Evolutionary conservation across 2,329 filamentous ascomycete species (phyloP), one percentile per base, ranked within the genome.

Genomic region (Didymella lethalis): DNA sequence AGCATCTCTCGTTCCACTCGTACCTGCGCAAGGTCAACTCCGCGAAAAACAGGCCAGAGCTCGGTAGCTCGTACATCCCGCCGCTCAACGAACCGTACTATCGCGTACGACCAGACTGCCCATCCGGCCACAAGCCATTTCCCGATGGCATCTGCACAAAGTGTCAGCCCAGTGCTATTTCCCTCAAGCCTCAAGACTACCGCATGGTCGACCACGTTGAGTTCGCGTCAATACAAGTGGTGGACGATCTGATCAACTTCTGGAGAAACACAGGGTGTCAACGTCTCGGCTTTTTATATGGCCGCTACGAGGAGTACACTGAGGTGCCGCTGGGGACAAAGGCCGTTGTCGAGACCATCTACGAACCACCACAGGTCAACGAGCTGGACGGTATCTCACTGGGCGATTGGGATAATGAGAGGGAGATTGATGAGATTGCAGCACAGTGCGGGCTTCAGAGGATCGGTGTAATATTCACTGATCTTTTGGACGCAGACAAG

Each of bases 181-280:
- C 92, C 11, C 81, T 99, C 52, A 93, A 98, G 74, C 92, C 93
- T 5, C 95, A 99, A 77, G 85, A 90, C 20, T 99, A 94, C 77
- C 92, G 95, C 50, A 97, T 95, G 91, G 93, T 99, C 3, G 95
- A 99, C 71, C 95, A 99, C 76, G 95, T 99, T 63, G 96, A 99
- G 77, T 98, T 99, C 74, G 89, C 94, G 1, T 89, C 91, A 1
- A 88, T 92, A 3, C 84, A 88, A 53, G 86, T 98, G 32, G 91
- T 98, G 69, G 91, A 99, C 74, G 87, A 86, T n/a, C 88, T 98
- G 56, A 87, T 99, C 64, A 88, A 97, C 71, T 91, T 94, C 58
- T 99, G 95, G 94, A 86, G 96, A 67, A 89, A 87, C 65, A 93
- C 91, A 2, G 94, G 93, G 4, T 80, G 85, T 28, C 95, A 99